phyloP scores from a whole-genome alignment of 2,329 filamentous ascomycete genomes.

The Aspergillus sp. region DNA sequence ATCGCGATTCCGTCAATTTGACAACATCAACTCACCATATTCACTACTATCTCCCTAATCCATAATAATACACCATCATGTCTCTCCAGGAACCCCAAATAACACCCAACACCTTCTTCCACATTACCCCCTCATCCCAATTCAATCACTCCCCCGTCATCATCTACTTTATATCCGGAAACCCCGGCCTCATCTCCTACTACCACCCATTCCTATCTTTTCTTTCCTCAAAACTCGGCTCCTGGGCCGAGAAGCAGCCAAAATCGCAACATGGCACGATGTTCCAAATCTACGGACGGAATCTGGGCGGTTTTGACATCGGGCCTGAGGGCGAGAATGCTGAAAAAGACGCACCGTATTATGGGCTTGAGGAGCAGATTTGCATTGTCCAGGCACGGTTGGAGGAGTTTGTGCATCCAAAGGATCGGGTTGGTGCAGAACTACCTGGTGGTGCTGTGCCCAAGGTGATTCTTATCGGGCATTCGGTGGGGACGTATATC shows the following conservation, averaged over 20 bases:
- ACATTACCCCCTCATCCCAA: slow-evolving; percentile 12
- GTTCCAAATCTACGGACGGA: slow-evolving; percentile 30
- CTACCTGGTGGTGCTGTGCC: slow-evolving; percentile 5
- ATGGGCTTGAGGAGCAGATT: slow-evolving; percentile 49
- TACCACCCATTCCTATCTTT: slow-evolving; percentile 41
- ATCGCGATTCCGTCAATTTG: too few relatives aligned
- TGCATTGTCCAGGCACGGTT: slow-evolving; percentile 42
- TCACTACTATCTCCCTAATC: too few relatives aligned
- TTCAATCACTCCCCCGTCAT: slow-evolving; percentile 12
- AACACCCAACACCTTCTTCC: slow-evolving; percentile 26
- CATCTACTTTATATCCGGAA: slow-evolving; percentile 47
- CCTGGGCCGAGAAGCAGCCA: not conserved
- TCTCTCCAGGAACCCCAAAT: slow-evolving; percentile 15
- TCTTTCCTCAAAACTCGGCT: slow-evolving; percentile 19
- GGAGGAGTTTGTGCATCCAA: slow-evolving; percentile 27
- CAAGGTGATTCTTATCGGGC: slow-evolving; percentile 62
- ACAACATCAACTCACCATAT: too few relatives aligned
- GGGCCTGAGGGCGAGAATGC: slow-evolving; percentile 3
- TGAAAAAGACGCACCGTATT: slow-evolving; percentile 5
- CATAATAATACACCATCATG: slow-evolving; percentile 6
- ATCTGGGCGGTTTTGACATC: slow-evolving; percentile 32
- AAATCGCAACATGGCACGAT: not conserved
- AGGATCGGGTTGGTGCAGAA: not conserved
- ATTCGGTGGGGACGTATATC: slow-evolving; percentile 72
- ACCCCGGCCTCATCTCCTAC: slow-evolving; percentile 48